Percentiles rank a stretch among this genome's conserved stretches.
phyloP scores from a whole-genome alignment of 305 asterid genomes.

The Fraxinus sp. region DNA sequence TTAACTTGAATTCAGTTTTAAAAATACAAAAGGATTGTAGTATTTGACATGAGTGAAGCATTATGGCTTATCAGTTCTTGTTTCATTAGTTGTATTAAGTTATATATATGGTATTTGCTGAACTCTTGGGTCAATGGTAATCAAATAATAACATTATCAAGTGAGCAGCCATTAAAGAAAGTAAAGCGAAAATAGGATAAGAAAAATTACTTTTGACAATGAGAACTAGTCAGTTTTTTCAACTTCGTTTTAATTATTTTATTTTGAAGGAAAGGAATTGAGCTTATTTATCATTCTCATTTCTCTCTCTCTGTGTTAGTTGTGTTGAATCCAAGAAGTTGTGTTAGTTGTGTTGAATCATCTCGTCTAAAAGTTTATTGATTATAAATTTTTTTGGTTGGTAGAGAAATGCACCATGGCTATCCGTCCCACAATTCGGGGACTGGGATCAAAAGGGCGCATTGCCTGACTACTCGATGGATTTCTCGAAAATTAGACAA shows the following conservation, averaged over 20 bases:
- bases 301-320: not conserved
- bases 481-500: slow-evolving; percentile 12
- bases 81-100: too few relatives aligned
- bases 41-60: too few relatives aligned
- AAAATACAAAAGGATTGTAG: too few relatives aligned
- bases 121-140: not conserved
- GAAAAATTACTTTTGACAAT: too few relatives aligned
- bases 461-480: slow-evolving; percentile 15
- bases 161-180: not conserved
- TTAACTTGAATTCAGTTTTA: too few relatives aligned
- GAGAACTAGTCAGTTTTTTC: too few relatives aligned
- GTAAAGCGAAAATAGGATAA: not conserved
- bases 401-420: slow-evolving; percentile 15
- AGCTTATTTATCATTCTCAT: not conserved
- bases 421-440: slow-evolving; percentile 16
- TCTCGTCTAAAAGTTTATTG: not conserved
- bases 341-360: not conserved
- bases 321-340: not conserved
- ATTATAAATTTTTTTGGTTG: not conserved
- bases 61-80: too few relatives aligned
- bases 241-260: too few relatives aligned
- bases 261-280: not conserved
- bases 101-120: too few relatives aligned
- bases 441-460: slow-evolving; percentile 14
- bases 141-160: not conserved